Evolutionary conservation across 1,139 yeast species (phyloP).

Genomic region (Magnusiomyces suaveolens): DNA sequence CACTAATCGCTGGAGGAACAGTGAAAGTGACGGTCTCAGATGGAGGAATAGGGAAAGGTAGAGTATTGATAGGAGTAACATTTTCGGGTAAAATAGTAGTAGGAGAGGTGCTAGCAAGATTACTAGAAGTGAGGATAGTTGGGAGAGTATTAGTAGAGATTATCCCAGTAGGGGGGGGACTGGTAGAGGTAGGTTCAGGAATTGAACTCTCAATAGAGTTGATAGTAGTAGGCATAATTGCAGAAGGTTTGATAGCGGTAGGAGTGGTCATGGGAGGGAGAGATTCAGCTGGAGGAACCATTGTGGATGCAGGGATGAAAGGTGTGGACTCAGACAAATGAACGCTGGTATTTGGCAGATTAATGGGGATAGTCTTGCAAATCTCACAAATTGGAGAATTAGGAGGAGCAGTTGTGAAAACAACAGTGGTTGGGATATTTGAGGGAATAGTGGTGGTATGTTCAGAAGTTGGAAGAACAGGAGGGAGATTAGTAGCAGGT

Average conservation of each 20-base stretch:
- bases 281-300: no score
- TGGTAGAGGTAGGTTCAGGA: no score
- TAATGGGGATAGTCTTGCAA: no score
- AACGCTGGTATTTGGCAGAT: no score
- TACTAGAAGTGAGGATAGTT: not conserved
- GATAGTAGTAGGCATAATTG: no score
- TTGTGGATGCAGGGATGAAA: no score
- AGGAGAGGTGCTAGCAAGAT: no score
- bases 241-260: no score
- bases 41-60: not conserved
- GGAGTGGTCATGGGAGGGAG: no score
- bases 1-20: not conserved
- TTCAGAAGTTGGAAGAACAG: not conserved
- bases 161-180: no score
- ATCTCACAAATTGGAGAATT: not conserved
- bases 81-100: not conserved
- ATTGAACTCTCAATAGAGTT: no score
- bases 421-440: not conserved
- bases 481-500: not conserved
- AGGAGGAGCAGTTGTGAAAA: not conserved
- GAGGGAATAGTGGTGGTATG: not conserved
- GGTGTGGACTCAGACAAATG: no score
- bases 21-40: not conserved
- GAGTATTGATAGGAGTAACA: not conserved
- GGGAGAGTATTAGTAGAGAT: not conserved